Conservation (phyloP, 371 early-diverging fungal species). For the Apophysomyces trapeziformis region DNA sequence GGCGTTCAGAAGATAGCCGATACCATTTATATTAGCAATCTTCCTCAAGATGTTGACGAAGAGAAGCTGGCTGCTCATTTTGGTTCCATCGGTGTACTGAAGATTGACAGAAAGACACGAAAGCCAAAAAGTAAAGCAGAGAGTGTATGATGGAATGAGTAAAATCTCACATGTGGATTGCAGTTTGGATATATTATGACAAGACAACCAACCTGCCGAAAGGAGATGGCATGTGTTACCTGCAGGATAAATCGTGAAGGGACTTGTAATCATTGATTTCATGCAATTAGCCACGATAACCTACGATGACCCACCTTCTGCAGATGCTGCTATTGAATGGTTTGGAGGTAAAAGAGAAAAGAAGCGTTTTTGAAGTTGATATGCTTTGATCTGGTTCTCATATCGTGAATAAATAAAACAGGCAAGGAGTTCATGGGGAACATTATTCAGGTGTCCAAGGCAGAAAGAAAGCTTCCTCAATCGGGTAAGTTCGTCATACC, state of each 20-base stretch:
- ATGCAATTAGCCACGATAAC: conserved; percentile 62
- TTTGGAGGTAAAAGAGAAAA: conserved; percentile 57
- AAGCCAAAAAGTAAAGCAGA: conserved; percentile 58
- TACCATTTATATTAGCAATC: conserved; percentile 70
- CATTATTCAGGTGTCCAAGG: conserved; percentile 65
- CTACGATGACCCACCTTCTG: conserved; percentile 73
- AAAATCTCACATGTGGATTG: neutral
- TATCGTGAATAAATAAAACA: conserved; percentile 4
- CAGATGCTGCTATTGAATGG: conserved; percentile 74
- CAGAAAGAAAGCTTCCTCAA: conserved; percentile 57
- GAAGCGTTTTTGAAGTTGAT: no score
- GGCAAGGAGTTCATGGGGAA: conserved; percentile 55
- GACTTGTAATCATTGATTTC: neutral
- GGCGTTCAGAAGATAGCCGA: conserved; percentile 59
- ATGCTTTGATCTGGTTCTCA: no score
- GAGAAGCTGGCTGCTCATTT: conserved; percentile 65
- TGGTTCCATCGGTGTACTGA: conserved; percentile 73
- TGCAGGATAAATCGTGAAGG: neutral
- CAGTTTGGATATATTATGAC: conserved; percentile 74
- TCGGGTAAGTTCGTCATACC: conserved; percentile 19
- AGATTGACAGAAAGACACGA: conserved; percentile 67
- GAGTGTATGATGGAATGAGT: neutral
- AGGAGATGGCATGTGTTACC: conserved; percentile 63
- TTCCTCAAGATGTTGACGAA: conserved; percentile 61
- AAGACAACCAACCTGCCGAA: conserved; percentile 64